Base-by-base conservation (phyloP, 2,329 filamentous ascomycete species). In the Monosporascus sp. region DNA sequence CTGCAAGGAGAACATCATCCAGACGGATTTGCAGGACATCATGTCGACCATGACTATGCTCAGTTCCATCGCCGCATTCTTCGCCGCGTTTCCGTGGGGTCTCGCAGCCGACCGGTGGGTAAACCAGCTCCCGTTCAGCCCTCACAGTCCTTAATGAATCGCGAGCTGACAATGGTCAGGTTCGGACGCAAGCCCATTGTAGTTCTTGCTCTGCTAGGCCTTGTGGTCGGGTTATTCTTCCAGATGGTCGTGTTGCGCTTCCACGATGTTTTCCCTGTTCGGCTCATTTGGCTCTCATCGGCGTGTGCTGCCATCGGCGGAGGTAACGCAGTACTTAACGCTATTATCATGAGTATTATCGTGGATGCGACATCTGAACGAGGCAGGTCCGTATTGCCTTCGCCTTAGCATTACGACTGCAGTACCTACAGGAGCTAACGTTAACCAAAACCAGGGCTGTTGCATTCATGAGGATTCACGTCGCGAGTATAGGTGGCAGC, bases 391-490 rank as follows among this genome's bases (percentile, higher is more conserved):
- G 59, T 55, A 2, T 5, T 40, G 7, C 36, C 27, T 45, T 14
- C 37, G 9, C 26, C 38, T 8, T 24, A 14, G 5, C 20, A 5
- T 17, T 16, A 11, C 7, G 27, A 26, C n/a, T 17, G 8, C 17
- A n/a, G n/a, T 5, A 5, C 5, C 19, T 9, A 31, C 9, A 31
- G 9, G 40, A 8, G 40, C 40, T 45, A n/a, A 45, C 8, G 16
- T 17, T 26, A 22, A 44, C 41, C 20, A 11, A 17, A 44, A 16
- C 14, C 49, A 74, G 73, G 55, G 64, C 71, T 6, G 66, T 71
- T 31, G 60, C 64, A 22, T 74, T 74, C 60, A 78, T 79, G 61
- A 77, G 80, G 69, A 76, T 77, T 54, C 77, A 79, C 7, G 78
- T 82, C 4, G 73, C 77, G 6, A 80, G 68, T 66, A 78, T 82